Evolutionary conservation across 2,329 filamentous ascomycete species (phyloP), one percentile per base, ranked within the genome.

Genomic region (Cylindrodendrum hubeiense): DNA sequence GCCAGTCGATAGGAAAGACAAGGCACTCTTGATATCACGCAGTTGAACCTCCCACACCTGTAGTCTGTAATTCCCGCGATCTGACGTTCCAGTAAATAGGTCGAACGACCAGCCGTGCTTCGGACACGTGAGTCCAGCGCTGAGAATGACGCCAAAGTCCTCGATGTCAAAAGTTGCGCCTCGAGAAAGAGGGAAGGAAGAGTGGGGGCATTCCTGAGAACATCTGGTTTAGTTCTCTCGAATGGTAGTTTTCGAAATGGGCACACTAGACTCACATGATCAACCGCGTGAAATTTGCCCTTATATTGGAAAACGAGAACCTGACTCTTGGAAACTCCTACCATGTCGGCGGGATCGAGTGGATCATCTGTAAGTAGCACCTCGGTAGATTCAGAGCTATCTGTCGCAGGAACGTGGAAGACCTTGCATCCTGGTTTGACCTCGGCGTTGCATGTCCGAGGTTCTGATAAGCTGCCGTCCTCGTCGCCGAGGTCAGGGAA

Each of bases 51-150:
- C 90, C 89, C 90, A 92, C 0, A 90, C 78, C 22, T 84, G 84
- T 10, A 93, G 79, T 64, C 80, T 85, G 72, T 93, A 93, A 49
- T 78, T 86, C 1, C 86, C 89, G 0, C 89, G 84, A 74, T 93
- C 91, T 1, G 84, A 84, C 70, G 81, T 81, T 0, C 91, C 91
- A 0, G 90, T 87, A 56, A 88, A 86, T 3, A 93, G 71, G 73
- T 93, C 91, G 76, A 93, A 93, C 0, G 89, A 90, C 91, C 91
- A 93, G 5, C 83, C 87, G 66, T 93, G 90, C 67, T 91, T 91
- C 0, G 90, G 89, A 75, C 91, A 93, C 0, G 84, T 86, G 4
- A 93, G 79, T 0, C 90, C 91, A 0, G 88, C 84, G 59, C 88
- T 90, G 7, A 91, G 76, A 5, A 85, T 81, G 3, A 91, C 79